A percentile compares a stretch with the other conserved stretches of the same genome.
phyloP scores from a whole-genome alignment of 805 yeast species.

The Candida hungchunana region DNA sequence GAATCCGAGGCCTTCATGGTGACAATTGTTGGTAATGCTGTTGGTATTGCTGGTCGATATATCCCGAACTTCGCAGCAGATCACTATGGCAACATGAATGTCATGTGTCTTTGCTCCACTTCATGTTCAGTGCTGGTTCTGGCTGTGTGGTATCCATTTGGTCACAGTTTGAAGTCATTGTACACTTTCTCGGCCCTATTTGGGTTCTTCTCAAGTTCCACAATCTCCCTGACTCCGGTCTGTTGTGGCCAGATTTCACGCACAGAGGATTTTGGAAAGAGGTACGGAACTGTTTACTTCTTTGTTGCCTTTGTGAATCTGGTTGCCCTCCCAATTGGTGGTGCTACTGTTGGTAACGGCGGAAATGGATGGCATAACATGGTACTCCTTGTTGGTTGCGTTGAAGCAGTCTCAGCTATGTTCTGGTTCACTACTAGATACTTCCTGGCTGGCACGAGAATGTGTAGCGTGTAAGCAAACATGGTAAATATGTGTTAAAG shows the following conservation, averaged over 20 bases:
- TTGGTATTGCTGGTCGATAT: constrained; percentile 41
- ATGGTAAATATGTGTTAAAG: no score
- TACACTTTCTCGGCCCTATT: constrained; percentile 49
- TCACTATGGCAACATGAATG: constrained; percentile 35
- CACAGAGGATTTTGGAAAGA: constrained; percentile 60
- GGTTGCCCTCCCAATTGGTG: constrained; percentile 46
- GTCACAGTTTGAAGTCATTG: constrained; percentile 37
- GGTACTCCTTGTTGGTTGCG: constrained; percentile 33
- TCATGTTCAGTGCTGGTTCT: constrained; percentile 42
- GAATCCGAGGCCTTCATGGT: constrained; percentile 39
- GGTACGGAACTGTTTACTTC: constrained; percentile 64
- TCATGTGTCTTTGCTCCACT: neutral
- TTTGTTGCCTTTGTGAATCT: constrained; percentile 41
- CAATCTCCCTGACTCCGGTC: constrained; percentile 61
- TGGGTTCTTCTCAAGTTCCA: constrained; percentile 60
- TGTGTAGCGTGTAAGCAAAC: constrained; percentile 2
- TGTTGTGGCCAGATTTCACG: constrained; percentile 65
- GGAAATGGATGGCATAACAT: constrained; percentile 37
- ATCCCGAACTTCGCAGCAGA: constrained; percentile 40
- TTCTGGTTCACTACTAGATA: constrained; percentile 18
- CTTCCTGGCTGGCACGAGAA: constrained; percentile 9
- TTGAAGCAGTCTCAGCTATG: constrained; percentile 9
- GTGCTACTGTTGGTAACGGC: constrained; percentile 40
- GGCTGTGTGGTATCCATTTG: constrained; percentile 67
- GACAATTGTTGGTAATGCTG: constrained; percentile 39